Evolutionary conservation across 2,329 filamentous ascomycete genomes (phyloP).

Genomic region (Hypoxylon sp.): DNA sequence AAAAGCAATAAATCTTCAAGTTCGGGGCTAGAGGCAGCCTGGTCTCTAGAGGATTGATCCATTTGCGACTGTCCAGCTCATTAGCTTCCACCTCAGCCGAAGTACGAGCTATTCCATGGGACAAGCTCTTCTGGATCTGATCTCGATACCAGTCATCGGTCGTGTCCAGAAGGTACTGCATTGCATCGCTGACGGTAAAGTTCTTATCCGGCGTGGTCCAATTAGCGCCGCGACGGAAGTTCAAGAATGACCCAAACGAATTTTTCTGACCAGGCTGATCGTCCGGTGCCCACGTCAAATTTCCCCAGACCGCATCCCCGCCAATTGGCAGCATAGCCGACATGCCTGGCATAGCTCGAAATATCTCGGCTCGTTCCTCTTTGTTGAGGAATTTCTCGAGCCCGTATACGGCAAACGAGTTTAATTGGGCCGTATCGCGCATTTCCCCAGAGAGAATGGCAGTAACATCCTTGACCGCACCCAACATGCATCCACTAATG

Average conservation of each 20-base stretch:
- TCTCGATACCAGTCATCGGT: slow-evolving; percentile 89
- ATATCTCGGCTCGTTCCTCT: slow-evolving; percentile 91
- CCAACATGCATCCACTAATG: slow-evolving; percentile 97
- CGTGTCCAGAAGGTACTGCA: slow-evolving; percentile 83
- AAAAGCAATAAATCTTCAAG: slow-evolving; percentile 97
- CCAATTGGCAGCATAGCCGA: slow-evolving; percentile 97
- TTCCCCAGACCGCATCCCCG: slow-evolving; percentile 95
- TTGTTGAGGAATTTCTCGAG: slow-evolving; percentile 95
- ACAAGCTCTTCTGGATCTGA: slow-evolving; percentile 82
- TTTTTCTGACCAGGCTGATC: slow-evolving; percentile 80
- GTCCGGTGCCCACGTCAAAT: slow-evolving; percentile 88
- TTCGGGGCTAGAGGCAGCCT: slow-evolving; percentile 88
- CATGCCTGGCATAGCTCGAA: slow-evolving; percentile 96
- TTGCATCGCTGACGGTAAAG: slow-evolving; percentile 82
- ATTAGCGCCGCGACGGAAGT: slow-evolving; percentile 80
- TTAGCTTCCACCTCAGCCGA: slow-evolving; percentile 85
- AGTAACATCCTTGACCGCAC: slow-evolving; percentile 90
- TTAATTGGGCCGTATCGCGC: slow-evolving; percentile 97
- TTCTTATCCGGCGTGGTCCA: slow-evolving; percentile 78
- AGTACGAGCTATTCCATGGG: slow-evolving; percentile 88
- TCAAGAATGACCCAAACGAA: slow-evolving; percentile 86
- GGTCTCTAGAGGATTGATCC: slow-evolving; percentile 95
- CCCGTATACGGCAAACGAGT: slow-evolving; percentile 95
- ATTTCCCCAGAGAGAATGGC: slow-evolving; percentile 96
- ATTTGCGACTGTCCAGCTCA: slow-evolving; percentile 82